Evolutionary conservation across 306 rosid species (phyloP).

Genomic region (Cicer yamashitae): DNA sequence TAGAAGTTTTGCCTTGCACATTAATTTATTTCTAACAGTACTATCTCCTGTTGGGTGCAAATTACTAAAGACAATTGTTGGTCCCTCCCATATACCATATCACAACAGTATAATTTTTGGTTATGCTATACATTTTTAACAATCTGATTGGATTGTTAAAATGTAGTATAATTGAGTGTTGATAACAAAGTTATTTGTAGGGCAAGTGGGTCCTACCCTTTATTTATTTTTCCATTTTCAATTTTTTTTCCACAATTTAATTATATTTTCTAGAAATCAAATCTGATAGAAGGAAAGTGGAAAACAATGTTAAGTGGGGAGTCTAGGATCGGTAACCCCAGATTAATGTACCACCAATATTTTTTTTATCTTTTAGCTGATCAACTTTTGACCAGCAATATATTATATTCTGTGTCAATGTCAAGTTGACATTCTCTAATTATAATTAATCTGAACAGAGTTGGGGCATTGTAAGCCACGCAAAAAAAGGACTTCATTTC

Average conservation of each 20-base stretch:
- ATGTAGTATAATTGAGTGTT: too few relatives aligned
- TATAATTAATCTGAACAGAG: constrained; percentile 4
- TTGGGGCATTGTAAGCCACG: constrained; percentile 18
- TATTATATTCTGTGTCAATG: constrained; percentile 24
- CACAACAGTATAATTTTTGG: too few relatives aligned
- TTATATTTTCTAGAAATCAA: background rate
- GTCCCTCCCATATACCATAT: background rate
- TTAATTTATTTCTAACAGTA: background rate
- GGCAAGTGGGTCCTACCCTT: background rate
- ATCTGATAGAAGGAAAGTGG: background rate
- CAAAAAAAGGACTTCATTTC: background rate
- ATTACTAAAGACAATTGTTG: background rate
- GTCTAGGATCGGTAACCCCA: constrained; percentile 31
- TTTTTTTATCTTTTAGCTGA: background rate
- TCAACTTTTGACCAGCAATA: constrained; percentile 27
- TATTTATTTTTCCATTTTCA: background rate
- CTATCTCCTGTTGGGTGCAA: background rate
- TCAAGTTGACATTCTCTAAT: constrained; percentile 42
- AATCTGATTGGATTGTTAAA: background rate
- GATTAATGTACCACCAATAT: constrained; percentile 7
- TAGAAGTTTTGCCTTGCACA: background rate
- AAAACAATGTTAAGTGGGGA: constrained; percentile 24
- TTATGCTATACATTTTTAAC: too few relatives aligned
- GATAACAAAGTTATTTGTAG: too few relatives aligned
- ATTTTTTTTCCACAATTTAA: background rate